Conservation (phyloP, 495 filamentous ascomycete genomes). For the Xylaria intraflava region DNA sequence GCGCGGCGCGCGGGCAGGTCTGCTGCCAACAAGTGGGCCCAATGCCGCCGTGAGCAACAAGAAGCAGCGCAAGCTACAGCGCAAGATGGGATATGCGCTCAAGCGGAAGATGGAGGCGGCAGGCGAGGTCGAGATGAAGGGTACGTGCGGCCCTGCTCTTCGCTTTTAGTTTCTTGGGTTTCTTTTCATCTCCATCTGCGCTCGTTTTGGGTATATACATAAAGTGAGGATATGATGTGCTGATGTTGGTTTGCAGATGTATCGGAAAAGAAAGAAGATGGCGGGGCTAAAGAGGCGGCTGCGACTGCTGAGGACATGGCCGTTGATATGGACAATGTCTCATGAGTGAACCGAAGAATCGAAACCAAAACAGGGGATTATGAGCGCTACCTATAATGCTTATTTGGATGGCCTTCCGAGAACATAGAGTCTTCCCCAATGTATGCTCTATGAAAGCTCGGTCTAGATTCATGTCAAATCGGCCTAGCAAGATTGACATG, state of each 20-base stretch:
- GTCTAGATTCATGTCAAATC: no score
- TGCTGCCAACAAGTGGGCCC: constrained; percentile 40
- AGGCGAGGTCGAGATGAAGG: constrained; percentile 37
- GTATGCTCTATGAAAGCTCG: no score
- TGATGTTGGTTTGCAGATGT: constrained; percentile 7
- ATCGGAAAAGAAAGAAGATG: background rate
- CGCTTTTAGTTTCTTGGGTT: background rate
- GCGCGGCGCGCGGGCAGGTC: constrained; percentile 32
- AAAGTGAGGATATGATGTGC: background rate
- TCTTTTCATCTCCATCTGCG: background rate
- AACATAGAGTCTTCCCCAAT: no score
- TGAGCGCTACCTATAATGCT: no score
- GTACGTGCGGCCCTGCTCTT: constrained; percentile 13
- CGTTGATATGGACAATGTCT: constrained; percentile 19
- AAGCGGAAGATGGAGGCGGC: constrained; percentile 36
- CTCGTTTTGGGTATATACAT: background rate
- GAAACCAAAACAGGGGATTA: no score
- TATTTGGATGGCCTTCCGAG: no score
- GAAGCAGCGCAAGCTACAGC: constrained; percentile 39
- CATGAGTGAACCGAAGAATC: background rate
- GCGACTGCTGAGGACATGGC: constrained; percentile 10
- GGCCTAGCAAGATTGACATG: background rate
- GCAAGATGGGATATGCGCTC: constrained; percentile 32
- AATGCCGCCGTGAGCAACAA: constrained; percentile 34
- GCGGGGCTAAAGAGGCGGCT: background rate